Evolutionary conservation across 2,329 filamentous ascomycete genomes (phyloP).

Genomic region (Exophiala phaeomuriformis): DNA sequence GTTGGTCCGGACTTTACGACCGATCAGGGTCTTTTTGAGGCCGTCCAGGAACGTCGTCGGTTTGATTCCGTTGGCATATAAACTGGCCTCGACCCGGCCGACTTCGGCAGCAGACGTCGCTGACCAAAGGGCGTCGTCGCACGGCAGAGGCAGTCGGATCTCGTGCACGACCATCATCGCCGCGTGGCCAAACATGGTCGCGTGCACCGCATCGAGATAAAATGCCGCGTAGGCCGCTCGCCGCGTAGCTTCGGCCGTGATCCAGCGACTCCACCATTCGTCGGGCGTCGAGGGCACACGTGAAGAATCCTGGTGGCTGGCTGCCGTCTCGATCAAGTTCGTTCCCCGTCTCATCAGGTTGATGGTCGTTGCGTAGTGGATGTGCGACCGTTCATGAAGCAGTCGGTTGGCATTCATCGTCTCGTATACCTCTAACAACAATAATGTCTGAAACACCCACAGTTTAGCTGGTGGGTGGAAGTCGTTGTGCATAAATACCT

Average conservation of each 20-base stretch:
- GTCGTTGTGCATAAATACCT: constrained; percentile 84
- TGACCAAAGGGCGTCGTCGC: constrained; percentile 86
- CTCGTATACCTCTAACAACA: constrained; percentile 87
- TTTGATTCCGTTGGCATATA: constrained; percentile 74
- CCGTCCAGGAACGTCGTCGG: constrained; percentile 83
- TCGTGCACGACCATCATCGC: constrained; percentile 96
- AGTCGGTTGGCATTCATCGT: constrained; percentile 95
- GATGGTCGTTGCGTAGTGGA: constrained; percentile 91
- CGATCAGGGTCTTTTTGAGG: constrained; percentile 77
- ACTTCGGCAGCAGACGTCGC: constrained; percentile 83
- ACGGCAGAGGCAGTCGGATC: constrained; percentile 82
- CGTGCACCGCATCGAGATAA: constrained; percentile 88
- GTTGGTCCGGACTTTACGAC: constrained; percentile 80
- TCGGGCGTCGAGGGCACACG: constrained; percentile 59
- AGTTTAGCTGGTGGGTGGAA: constrained; percentile 87
- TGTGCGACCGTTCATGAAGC: constrained; percentile 88
- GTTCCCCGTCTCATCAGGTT: constrained; percentile 91
- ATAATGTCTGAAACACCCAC: constrained; percentile 88
- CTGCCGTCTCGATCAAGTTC: constrained; percentile 51
- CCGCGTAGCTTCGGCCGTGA: constrained; percentile 82
- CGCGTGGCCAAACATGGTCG: constrained; percentile 95
- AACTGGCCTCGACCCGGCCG: constrained; percentile 68
- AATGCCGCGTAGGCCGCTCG: constrained; percentile 90
- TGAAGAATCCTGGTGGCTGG: constrained; percentile 51
- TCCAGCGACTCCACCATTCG: constrained; percentile 95